These are phyloP conservation scores for Licmophora abbreviata DNA, from an alignment of 108 stramenopile genomes.

Conservation along the genomic window DNA sequence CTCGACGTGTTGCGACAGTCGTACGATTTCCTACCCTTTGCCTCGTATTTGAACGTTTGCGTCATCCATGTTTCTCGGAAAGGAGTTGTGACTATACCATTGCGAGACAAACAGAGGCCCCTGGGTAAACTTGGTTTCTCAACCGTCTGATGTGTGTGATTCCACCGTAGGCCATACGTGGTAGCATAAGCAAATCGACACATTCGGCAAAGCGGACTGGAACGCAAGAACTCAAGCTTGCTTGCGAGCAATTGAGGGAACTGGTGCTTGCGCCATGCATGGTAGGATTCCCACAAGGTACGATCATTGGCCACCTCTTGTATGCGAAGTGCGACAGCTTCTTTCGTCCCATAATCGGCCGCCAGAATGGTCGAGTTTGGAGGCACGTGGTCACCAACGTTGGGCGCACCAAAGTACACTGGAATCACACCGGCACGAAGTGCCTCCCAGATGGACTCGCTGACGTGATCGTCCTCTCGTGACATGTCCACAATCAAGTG, in stretches of 20 bases:
- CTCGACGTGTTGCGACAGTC: too few species aligned
- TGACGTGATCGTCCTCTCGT: slow-evolving; percentile 57
- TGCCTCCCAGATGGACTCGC: slow-evolving; percentile 57
- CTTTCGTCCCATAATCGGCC: slow-evolving; percentile 21
- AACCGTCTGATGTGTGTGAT: slow-evolving; percentile 41
- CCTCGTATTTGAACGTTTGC: too few species aligned
- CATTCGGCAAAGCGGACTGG: slow-evolving; percentile 31
- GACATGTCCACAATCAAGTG: slow-evolving; percentile 52
- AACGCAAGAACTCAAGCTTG: slow-evolving; percentile 28
- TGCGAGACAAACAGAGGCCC: slow-evolving; percentile 20
- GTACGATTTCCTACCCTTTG: too few species aligned
- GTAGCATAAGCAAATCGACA: slow-evolving; percentile 70
- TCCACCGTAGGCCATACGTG: slow-evolving; percentile 57
- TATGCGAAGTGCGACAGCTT: slow-evolving; percentile 31
- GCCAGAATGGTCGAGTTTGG: slow-evolving; percentile 36
- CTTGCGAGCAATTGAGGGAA: slow-evolving; percentile 20
- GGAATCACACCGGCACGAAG: slow-evolving; percentile 53
- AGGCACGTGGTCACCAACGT: slow-evolving; percentile 41
- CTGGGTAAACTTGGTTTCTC: slow-evolving; percentile 24
- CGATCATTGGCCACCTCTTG: slow-evolving; percentile 30
- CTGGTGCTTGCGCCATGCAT: slow-evolving; percentile 49
- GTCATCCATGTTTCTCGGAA: too few species aligned
- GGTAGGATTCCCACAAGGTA: slow-evolving; percentile 53
- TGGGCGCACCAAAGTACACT: slow-evolving; percentile 54
- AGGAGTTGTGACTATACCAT: slow-evolving; percentile 21